Percentiles rank a stretch among this genome's conserved stretches.
These are phyloP conservation scores for Amanita thiersii DNA, from an alignment of 768 basidiomycete species.

Conservation along the genomic window DNA sequence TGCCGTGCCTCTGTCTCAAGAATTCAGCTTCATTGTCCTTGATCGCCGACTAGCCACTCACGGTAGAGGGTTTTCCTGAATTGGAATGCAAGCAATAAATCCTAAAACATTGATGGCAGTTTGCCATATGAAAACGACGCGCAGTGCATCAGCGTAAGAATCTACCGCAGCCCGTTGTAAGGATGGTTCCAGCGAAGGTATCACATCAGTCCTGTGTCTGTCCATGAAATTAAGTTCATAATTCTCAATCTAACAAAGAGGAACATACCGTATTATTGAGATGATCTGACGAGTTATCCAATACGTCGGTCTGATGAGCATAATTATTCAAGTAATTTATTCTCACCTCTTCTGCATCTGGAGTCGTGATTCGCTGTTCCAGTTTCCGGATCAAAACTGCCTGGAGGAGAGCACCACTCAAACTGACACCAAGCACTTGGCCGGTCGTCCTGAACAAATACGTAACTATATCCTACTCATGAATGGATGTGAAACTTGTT, in stretches of 20 bases:
- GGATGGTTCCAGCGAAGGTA: conserved; percentile 52
- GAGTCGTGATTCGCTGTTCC: conserved; percentile 66
- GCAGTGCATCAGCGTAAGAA: conserved; percentile 75
- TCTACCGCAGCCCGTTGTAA: conserved; percentile 56
- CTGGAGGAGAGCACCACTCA: conserved; percentile 81
- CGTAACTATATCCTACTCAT: conserved; percentile 46
- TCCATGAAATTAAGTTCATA: conserved; percentile 5
- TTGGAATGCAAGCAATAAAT: conserved; percentile 63
- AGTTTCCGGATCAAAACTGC: conserved; percentile 66
- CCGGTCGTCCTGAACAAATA: conserved; percentile 93
- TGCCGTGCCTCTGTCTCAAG: conserved; percentile 41
- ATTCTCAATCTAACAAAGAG: not conserved
- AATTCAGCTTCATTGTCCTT: conserved; percentile 6
- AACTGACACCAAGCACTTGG: conserved; percentile 90
- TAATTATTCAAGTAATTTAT: conserved; percentile 5
- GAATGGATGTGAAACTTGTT: conserved; percentile 12
- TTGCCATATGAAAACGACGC: conserved; percentile 78
- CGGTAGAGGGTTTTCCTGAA: conserved; percentile 68
- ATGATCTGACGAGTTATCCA: no score
- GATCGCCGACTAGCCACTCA: conserved; percentile 18
- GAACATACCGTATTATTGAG: conserved; percentile 19
- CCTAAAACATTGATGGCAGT: conserved; percentile 56
- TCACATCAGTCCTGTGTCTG: conserved; percentile 67
- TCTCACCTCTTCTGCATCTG: conserved; percentile 62
- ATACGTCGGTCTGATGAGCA: not conserved